Evolutionary conservation across 805 yeast species (phyloP).

Genomic region (Nakazawaea holstii): DNA sequence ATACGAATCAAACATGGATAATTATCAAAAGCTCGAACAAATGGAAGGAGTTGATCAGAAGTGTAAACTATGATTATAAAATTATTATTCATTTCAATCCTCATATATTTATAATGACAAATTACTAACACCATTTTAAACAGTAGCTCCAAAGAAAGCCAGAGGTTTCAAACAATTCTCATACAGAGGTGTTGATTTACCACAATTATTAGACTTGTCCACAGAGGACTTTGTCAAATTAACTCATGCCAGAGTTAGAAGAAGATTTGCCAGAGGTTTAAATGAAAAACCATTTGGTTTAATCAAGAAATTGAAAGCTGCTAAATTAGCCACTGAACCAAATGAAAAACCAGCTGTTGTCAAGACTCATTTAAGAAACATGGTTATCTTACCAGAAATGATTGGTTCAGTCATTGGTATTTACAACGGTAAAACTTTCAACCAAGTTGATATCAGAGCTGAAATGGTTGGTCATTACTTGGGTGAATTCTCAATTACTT

Average conservation of each 20-base stretch:
- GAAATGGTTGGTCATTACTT: slow-evolving; percentile 99
- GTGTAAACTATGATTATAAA: neutral
- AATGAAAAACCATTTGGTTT: slow-evolving; percentile 93
- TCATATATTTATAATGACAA: neutral
- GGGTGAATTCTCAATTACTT: slow-evolving; percentile 99
- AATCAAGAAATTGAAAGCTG: slow-evolving; percentile 96
- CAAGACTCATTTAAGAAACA: slow-evolving; percentile 99
- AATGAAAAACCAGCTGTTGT: slow-evolving; percentile 97
- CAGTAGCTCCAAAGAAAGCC: slow-evolving; percentile 66
- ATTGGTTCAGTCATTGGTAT: slow-evolving; percentile 98
- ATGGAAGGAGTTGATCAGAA: neutral
- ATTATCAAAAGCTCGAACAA: neutral
- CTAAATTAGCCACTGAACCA: slow-evolving; percentile 82
- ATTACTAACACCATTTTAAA: slow-evolving; percentile 16
- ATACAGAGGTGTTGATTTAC: slow-evolving; percentile 98
- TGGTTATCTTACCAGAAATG: slow-evolving; percentile 99
- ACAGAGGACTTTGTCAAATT: slow-evolving; percentile 96
- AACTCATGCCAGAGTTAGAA: slow-evolving; percentile 98
- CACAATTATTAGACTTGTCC: slow-evolving; percentile 86
- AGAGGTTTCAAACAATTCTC: slow-evolving; percentile 94
- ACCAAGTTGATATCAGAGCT: slow-evolving; percentile 97
- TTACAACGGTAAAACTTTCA: slow-evolving; percentile 99
- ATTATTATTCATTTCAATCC: neutral
- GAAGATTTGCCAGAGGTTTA: slow-evolving; percentile 98
- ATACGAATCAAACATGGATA: too few species aligned